Evolutionary conservation across 208 protist species (phyloP), one percentile per base, ranked within the genome.

Genomic region (Acanthamoeba healyi): DNA sequence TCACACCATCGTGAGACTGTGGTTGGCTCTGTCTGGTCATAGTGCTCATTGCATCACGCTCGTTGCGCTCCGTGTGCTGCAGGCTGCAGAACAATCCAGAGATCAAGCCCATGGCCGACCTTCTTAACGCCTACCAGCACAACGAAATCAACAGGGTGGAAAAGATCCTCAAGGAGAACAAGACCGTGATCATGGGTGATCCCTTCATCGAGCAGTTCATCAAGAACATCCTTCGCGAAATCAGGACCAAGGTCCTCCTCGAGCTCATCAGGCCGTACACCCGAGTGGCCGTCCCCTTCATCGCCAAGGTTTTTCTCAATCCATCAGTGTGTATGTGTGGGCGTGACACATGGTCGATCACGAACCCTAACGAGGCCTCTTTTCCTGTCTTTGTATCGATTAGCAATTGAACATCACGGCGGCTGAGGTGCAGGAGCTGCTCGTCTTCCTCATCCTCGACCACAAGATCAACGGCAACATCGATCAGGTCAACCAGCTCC

Each of bases 371-470:
- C 56, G 24, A 32, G 24, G 12, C 49, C 24, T 29, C 36, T 56
- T 9, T 29, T 17, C 92, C 88, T 94, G 49, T 34, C 22, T 93
- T 6, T 79, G 92, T 32, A 88, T 98, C 15, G 95, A 95, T 12
- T 93, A 96, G 61, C 96, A 98, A 67, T 95, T 99, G 34, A 97
- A 97, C 94, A 96, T 99, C 70, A 51, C 95, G 14, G 94, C 94
- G 26, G 94, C 84, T 22, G 97, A 99, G 77, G 98, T 99, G 17
- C 98, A 98, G 87, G 82, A 95, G 19, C 95, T 99, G 40, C 97
- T 99, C 65, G 97, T 98, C 24, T 95, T 97, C 38, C 96, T 99
- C 44, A 98, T 99, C 54, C 96, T 99, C 36, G 98, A 99, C 82
- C 96, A 98, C 26, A 91, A 98, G 24, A 95, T 99, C 40, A 65